Evolutionary conservation across 2,329 filamentous ascomycete species (phyloP).

Genomic region (Curvularia lunata): DNA sequence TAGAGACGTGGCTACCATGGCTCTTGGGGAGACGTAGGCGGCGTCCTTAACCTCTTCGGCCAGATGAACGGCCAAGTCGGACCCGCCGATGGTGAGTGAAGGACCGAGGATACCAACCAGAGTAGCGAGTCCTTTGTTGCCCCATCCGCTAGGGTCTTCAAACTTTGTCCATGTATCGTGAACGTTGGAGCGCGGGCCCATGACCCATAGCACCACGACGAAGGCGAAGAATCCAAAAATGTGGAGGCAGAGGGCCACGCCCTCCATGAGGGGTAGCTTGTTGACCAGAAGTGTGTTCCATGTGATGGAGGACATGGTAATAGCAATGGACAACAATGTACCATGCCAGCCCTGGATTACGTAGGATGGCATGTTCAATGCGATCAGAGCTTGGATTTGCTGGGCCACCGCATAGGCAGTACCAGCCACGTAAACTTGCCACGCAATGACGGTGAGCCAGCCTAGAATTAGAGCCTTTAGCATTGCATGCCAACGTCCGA

Average conservation of each 20-base stretch:
- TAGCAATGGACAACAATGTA: constrained; percentile 55
- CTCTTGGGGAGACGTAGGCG: constrained; percentile 34
- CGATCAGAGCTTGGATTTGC: constrained; percentile 36
- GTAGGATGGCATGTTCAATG: constrained; percentile 48
- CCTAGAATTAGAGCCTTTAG: constrained; percentile 21
- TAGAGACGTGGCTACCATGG: constrained; percentile 45
- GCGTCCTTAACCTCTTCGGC: constrained; percentile 38
- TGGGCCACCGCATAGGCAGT: constrained; percentile 27
- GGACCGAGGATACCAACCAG: constrained; percentile 47
- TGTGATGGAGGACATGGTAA: constrained; percentile 49
- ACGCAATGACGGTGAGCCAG: constrained; percentile 50
- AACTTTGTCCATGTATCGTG: constrained; percentile 54
- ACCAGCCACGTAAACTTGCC: constrained; percentile 44
- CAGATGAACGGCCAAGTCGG: constrained; percentile 45
- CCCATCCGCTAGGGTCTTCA: constrained; percentile 52
- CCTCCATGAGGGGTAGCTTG: constrained; percentile 42
- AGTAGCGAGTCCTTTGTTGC: constrained; percentile 49
- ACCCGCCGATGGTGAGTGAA: constrained; percentile 42
- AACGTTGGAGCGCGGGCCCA: constrained; percentile 42
- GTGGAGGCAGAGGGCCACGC: constrained; percentile 52
- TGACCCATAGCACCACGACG: constrained; percentile 44
- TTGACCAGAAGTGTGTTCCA: constrained; percentile 48
- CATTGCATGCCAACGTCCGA: neutral
- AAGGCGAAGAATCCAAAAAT: constrained; percentile 59
- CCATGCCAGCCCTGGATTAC: constrained; percentile 54